phyloP scores from a whole-genome alignment of 2,329 filamentous ascomycete genomes.

The Paecilomyces sp. region DNA sequence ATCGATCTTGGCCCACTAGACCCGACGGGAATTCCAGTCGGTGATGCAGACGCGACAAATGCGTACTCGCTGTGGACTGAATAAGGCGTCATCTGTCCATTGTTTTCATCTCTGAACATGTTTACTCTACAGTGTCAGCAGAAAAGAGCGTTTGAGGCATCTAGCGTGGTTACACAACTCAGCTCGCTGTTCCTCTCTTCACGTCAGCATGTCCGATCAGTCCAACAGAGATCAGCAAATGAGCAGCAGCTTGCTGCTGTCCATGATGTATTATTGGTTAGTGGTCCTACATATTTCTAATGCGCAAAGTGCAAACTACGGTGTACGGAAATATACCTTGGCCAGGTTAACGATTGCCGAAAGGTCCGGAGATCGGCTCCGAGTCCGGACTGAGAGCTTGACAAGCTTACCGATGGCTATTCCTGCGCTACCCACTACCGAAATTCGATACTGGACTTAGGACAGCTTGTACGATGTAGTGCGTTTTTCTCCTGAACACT shows the following conservation, averaged over 20 bases:
- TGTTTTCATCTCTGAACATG: no score
- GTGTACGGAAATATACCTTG: background rate
- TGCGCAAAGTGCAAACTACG: background rate
- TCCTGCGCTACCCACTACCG: no score
- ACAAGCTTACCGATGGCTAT: background rate
- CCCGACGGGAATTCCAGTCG: slow-evolving; percentile 28
- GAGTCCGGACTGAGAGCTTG: background rate
- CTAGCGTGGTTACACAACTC: no score
- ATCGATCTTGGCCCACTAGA: slow-evolving; percentile 27
- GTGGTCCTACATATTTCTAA: no score
- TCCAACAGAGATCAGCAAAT: background rate
- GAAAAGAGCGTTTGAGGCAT: no score
- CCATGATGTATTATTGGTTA: background rate
- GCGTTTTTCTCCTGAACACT: no score
- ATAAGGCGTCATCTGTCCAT: background rate
- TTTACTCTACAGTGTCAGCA: no score
- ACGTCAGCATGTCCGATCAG: no score
- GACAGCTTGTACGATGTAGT: no score
- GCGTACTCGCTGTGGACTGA: slow-evolving; percentile 10
- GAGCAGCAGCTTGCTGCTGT: background rate
- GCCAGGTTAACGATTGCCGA: background rate
- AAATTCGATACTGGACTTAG: background rate
- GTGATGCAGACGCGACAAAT: slow-evolving; percentile 24
- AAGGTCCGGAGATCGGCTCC: background rate
- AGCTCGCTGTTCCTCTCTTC: no score